Percentiles rank a stretch among this genome's conserved stretches.
phyloP scores from a whole-genome alignment of 768 basidiomycete species.

The Cyclocybe aegerita region DNA sequence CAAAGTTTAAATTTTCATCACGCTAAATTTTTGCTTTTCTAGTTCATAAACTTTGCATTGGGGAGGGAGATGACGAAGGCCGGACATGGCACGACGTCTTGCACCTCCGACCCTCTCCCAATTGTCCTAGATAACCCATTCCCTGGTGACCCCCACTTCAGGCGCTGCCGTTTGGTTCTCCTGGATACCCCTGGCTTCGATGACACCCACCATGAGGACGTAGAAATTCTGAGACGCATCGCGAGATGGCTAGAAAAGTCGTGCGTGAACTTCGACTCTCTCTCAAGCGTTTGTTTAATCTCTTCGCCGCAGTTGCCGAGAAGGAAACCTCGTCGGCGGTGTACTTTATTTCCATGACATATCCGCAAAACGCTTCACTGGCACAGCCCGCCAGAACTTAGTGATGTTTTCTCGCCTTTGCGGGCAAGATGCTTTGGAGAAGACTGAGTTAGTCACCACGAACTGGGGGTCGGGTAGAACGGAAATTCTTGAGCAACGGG shows the following conservation, averaged over 20 bases:
- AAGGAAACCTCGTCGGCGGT: not conserved
- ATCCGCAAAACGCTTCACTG: not conserved
- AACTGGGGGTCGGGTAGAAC: not conserved
- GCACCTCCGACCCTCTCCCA: constrained; percentile 1
- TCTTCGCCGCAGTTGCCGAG: not conserved
- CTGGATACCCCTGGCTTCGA: constrained; percentile 8
- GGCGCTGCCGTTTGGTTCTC: not conserved
- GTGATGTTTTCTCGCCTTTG: constrained; percentile 3
- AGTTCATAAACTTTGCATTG: not conserved
- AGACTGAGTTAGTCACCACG: constrained; percentile 1
- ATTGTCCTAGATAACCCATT: not conserved
- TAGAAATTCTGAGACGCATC: not conserved
- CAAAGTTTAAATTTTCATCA: not conserved
- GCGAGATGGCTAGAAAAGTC: constrained; percentile 1
- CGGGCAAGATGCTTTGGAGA: not conserved
- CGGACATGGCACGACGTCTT: constrained; percentile 1
- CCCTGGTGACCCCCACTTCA: not conserved
- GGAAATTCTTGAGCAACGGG: constrained; percentile 29
- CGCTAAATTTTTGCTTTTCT: not conserved
- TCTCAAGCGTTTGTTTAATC: not conserved
- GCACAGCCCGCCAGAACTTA: not conserved
- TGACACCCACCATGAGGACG: not conserved
- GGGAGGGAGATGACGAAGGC: not conserved
- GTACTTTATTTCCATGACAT: constrained; percentile 7
- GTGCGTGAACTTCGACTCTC: not conserved